A percentile compares a stretch with the other conserved stretches of the same genome.
Conservation (phyloP, 495 filamentous ascomycete species). For the Lentithecium fluviatile region DNA sequence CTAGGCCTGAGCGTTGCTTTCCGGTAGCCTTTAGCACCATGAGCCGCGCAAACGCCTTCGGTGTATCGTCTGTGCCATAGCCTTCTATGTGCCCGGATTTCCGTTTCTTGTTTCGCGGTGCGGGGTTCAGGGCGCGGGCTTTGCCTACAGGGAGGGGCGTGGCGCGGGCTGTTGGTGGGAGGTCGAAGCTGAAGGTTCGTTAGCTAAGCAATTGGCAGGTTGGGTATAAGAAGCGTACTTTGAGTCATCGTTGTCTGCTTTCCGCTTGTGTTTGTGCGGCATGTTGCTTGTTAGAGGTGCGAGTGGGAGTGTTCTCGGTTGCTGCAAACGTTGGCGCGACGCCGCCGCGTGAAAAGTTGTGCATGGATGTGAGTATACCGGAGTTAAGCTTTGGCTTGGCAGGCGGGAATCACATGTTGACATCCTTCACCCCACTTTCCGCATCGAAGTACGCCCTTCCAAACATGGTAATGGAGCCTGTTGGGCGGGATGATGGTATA, state of each 20-base stretch:
- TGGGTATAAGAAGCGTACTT: conserved; percentile 38
- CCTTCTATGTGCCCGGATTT: conserved; percentile 35
- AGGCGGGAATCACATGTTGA: too few species aligned
- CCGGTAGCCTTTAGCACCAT: conserved; percentile 64
- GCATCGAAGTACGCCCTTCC: too few species aligned
- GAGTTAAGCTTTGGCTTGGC: background rate
- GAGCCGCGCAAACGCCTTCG: conserved; percentile 77
- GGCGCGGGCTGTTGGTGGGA: conserved; percentile 70
- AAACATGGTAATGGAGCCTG: too few species aligned
- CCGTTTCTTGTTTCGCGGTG: conserved; percentile 49
- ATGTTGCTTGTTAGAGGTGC: conserved; percentile 63
- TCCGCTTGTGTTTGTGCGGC: conserved; percentile 82
- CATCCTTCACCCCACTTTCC: too few species aligned
- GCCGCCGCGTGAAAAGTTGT: too few species aligned
- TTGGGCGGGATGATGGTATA: too few species aligned
- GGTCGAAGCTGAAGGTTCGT: conserved; percentile 59
- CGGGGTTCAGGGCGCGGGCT: conserved; percentile 34
- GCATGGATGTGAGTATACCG: background rate
- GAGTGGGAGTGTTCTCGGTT: background rate
- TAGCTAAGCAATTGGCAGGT: conserved; percentile 3
- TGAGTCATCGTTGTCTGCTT: conserved; percentile 48
- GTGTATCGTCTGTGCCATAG: conserved; percentile 69
- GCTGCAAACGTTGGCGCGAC: conserved; percentile 4
- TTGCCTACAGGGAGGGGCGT: conserved; percentile 63
- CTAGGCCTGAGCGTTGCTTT: conserved; percentile 62